Percentiles rank a stretch among this genome's conserved stretches.
phyloP scores from a whole-genome alignment of 2,329 filamentous ascomycete genomes.

The Epichloe brachyelytri region DNA sequence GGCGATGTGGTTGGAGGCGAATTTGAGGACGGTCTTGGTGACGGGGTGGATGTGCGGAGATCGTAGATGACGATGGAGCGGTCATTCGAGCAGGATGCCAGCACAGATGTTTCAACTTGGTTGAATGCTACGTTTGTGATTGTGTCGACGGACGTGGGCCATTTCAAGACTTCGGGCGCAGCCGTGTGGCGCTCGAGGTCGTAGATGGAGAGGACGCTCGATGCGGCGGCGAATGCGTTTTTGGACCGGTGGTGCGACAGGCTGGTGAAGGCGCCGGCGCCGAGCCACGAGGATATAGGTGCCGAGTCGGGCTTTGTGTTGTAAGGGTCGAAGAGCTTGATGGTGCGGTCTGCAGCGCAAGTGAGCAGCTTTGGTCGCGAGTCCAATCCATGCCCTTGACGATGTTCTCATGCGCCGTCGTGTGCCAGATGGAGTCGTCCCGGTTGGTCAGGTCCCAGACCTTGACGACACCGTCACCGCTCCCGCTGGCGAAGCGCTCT shows the following conservation, averaged over 20 bases:
- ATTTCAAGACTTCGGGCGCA: constrained; percentile 69
- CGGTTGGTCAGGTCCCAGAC: constrained; percentile 68
- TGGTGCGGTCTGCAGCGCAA: constrained; percentile 71
- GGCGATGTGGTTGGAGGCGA: constrained; percentile 70
- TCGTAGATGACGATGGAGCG: constrained; percentile 85
- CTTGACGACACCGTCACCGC: constrained; percentile 87
- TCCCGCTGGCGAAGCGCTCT: constrained; percentile 66
- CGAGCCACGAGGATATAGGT: constrained; percentile 78
- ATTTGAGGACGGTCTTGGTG: constrained; percentile 65
- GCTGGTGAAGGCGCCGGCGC: constrained; percentile 68
- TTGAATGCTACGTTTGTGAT: constrained; percentile 86
- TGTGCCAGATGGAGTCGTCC: constrained; percentile 58
- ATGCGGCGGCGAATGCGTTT: constrained; percentile 68
- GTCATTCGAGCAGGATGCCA: constrained; percentile 77
- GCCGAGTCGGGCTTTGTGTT: constrained; percentile 52
- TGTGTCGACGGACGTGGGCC: constrained; percentile 82
- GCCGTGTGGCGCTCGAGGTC: constrained; percentile 71
- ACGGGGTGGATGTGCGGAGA: constrained; percentile 72
- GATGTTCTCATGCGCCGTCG: constrained; percentile 80
- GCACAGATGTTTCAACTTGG: constrained; percentile 80
- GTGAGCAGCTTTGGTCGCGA: constrained; percentile 67
- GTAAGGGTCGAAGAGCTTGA: constrained; percentile 90
- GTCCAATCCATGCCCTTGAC: constrained; percentile 91
- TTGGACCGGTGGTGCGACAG: constrained; percentile 70
- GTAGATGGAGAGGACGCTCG: constrained; percentile 72